These are phyloP conservation scores for Penstemon eatonii DNA, from an alignment of 257 asterid species.

Conservation along the genomic window DNA sequence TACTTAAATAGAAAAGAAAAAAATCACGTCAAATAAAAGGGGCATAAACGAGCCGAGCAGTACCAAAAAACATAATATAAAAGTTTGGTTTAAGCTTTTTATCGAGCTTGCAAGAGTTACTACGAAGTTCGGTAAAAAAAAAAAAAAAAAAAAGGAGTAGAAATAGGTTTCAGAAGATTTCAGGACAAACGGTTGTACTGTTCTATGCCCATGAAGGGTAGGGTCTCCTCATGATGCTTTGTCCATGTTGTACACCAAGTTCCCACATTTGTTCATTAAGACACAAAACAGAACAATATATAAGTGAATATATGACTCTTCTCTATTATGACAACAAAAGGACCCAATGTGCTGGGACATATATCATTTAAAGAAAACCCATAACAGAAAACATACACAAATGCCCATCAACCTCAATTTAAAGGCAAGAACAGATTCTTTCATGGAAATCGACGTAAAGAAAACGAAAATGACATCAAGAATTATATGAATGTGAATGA, in stretches of 20 bases:
- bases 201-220: not conserved
- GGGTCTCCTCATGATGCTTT: not conserved
- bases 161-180: too few species aligned
- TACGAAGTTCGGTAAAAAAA: too few species aligned
- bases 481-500: not conserved
- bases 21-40: too few species aligned
- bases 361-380: not conserved
- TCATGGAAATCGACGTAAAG: not conserved
- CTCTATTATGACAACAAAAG: conserved; percentile 20
- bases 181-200: conserved; percentile 3
- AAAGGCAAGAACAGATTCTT: not conserved
- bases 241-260: conserved; percentile 1
- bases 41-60: too few species aligned
- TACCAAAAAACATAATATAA: too few species aligned
- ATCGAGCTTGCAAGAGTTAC: too few species aligned
- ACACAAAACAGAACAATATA: conserved; percentile 15
- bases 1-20: too few species aligned
- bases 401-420: conserved; percentile 3
- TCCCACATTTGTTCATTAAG: conserved; percentile 28
- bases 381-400: not conserved
- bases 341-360: conserved; percentile 11
- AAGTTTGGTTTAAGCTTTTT: too few species aligned
- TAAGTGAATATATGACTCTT: conserved; percentile 24
- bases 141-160: too few species aligned
- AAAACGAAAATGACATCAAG: not conserved